Evolutionary conservation across 2,329 filamentous ascomycete species (phyloP), one percentile per base, ranked within the genome.

Genomic region (Botrytis fabae): DNA sequence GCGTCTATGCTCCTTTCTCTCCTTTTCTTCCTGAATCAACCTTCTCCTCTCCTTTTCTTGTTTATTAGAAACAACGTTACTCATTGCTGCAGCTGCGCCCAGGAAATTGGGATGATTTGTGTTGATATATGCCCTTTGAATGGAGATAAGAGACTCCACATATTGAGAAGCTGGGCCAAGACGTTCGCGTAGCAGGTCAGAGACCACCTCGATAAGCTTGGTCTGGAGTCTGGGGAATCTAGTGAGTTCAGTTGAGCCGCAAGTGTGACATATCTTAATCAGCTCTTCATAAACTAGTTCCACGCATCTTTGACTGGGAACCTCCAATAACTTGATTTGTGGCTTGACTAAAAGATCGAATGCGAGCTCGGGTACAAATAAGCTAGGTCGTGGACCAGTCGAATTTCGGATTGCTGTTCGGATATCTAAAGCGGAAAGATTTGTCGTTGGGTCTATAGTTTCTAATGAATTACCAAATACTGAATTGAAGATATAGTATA

Each of bases 41-140:
- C 87, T 89, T 82, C 94, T 95, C 82, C 94, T 92, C 83, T 99
- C 95, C 78, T 94, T 92, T 77, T 99, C 96, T 81, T 98, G 94
- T 84, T 96, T 97, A 81, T 92, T 95, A 80, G 90, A 93, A 75
- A 99, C 97, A 64, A 99, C 95, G 65, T 96, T 94, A 77, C 94
- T 95, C 96, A 99, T 99, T 75, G 96, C 96, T 51, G 95, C 95
- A 35, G 96, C 95, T 25, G 96, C 96, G 62, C 96, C 96, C 25
- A 98, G 89, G 85, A 99, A 99, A 83, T 99, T 99, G 66, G 96
- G 96, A 81, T 99, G 96, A 80, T 99, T 99, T 60, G 96, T 99
- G 85, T 99, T 99, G 84, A 99, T 98, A 83, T 99, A 99, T 32
- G 96, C 96, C 77, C 96, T 90, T 83, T 99, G 96, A 74, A 99